phyloP scores from a whole-genome alignment of 441 rosid genomes.

The Theobroma grandiflorum region DNA sequence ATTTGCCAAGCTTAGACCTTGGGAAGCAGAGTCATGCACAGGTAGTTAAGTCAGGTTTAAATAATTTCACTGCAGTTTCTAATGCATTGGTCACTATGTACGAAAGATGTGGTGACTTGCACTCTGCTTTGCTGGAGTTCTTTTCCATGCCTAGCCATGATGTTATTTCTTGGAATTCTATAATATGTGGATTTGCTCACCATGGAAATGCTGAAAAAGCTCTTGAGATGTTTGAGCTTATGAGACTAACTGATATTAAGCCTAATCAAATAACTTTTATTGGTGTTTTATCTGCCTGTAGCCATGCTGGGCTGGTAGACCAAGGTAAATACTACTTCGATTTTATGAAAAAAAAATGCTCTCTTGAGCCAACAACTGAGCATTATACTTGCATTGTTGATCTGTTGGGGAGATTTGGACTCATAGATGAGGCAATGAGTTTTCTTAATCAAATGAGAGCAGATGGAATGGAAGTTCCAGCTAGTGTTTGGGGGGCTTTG shows the following conservation, averaged over 20 bases:
- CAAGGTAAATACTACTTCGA: conserved; percentile 47
- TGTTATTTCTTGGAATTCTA: conserved; percentile 53
- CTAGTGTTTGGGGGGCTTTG: conserved; percentile 54
- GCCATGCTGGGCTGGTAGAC: conserved; percentile 55
- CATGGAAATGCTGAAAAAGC: conserved; percentile 45
- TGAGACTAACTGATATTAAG: conserved; percentile 42
- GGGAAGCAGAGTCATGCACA: conserved; percentile 44
- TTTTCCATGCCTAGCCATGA: conserved; percentile 43
- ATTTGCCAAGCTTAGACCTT: conserved; percentile 39
- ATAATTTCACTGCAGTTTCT: conserved; percentile 38
- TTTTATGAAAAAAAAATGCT: conserved; percentile 43
- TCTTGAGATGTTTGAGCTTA: conserved; percentile 45
- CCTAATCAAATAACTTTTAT: conserved; percentile 49
- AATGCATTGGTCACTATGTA: conserved; percentile 54
- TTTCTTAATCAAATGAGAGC: conserved; percentile 42
- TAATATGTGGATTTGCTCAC: conserved; percentile 51
- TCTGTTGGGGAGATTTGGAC: conserved; percentile 49
- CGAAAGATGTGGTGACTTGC: conserved; percentile 52
- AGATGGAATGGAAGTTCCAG: conserved; percentile 44
- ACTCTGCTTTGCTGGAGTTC: conserved; percentile 44
- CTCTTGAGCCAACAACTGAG: conserved; percentile 41
- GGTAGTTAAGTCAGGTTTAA: conserved; percentile 36
- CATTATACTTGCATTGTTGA: conserved; percentile 50
- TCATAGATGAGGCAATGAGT: conserved; percentile 48
- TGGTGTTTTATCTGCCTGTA: conserved; percentile 49